Evolutionary conservation across 805 yeast species (phyloP), one percentile per base, ranked within the genome.

Genomic region (Wickerhamiella dianesei): DNA sequence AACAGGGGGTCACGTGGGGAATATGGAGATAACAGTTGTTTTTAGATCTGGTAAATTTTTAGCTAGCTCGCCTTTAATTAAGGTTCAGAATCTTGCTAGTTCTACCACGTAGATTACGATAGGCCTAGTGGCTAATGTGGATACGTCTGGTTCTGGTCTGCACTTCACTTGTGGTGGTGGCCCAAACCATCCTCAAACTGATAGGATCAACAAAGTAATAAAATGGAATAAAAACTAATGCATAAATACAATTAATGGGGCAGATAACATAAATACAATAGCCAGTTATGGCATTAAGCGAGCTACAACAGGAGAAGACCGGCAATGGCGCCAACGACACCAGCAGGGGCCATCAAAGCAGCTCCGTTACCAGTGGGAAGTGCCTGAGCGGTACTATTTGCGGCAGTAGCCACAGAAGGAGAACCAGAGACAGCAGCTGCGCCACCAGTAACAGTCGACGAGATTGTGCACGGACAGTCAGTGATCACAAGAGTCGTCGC

Each of bases 401-500:
- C 43, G 37, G 17, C 17, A 22, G 21, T 4, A 22, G 44, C n/a
- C 13, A 13, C 39, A 13, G 43, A 8, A 43, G 17, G 17, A 25
- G 19, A 13, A 17, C 43, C 37, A 32, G 39, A 21, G 9, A 13
- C 16, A 18, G 25, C 41, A 6, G 5, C 25, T 12, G 22, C 41
- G 25, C 21, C 40, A 9, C 20, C 40, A 37, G 21, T 12, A 13
- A 20, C 43, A 37, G 52, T 62, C 55, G 46, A 64, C 54, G 59
- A 40, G 46, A 46, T 51, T 49, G 88, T 80, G 72, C 94, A 83
- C 63, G 86, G 87, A 66, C 82, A 77, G 72, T 83, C 79, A 60
- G 92, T 82, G 76, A 82, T 73, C 65, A 89, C 82, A 61, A 82
- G 65, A 57, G 92, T 82, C 64, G 88, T 80, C 50, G 88, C 77